Conservation (phyloP, 257 asterid species). For the Osmanthus fragrans region DNA sequence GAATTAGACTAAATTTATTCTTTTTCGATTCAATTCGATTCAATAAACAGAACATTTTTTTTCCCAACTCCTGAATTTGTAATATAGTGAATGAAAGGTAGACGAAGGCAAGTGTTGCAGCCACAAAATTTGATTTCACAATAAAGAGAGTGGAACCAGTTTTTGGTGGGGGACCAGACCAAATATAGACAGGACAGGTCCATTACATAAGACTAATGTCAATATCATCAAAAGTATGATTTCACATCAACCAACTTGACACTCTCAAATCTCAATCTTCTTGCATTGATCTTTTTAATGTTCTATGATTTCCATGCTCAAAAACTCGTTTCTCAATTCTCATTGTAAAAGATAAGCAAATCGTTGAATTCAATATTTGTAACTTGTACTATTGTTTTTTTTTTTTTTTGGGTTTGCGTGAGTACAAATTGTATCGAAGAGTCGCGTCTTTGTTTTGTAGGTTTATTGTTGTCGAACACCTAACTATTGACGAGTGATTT, state of each 20-base stretch:
- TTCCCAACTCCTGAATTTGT: background rate
- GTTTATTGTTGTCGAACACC: no score
- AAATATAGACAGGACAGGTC: background rate
- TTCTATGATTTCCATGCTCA: background rate
- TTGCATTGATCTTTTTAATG: background rate
- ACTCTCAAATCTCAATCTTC: background rate
- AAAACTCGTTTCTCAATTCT: background rate
- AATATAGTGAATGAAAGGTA: background rate
- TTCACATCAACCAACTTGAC: background rate
- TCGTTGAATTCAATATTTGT: no score
- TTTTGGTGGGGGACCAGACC: background rate
- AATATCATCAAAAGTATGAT: background rate
- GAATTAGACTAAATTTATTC: no score
- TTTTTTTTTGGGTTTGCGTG: no score
- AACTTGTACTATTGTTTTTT: no score
- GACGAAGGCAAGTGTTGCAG: background rate
- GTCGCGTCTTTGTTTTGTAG: background rate
- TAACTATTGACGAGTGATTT: no score
- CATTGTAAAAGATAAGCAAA: no score
- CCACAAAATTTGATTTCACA: background rate
- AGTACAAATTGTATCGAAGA: no score
- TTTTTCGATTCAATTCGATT: background rate
- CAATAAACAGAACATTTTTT: background rate
- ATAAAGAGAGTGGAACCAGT: background rate
- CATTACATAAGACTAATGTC: background rate